These are phyloP conservation scores for Lentinus polychrous DNA, from an alignment of 1,284 basidiomycete genomes.

Conservation along the genomic window DNA sequence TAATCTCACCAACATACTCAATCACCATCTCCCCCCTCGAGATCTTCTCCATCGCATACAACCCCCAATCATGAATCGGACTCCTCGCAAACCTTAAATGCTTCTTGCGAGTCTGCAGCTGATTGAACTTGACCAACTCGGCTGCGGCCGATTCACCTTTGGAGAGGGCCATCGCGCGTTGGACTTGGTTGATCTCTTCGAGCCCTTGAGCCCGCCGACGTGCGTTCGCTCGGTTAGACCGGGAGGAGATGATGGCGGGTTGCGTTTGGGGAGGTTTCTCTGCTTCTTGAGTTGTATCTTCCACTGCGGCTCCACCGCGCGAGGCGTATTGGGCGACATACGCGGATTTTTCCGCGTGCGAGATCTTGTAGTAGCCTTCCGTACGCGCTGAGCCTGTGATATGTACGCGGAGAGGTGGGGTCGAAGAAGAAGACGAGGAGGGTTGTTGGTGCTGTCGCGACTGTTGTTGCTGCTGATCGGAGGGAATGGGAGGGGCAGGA, in stretches of 20 bases:
- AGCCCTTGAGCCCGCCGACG: conserved; percentile 89
- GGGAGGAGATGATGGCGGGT: conserved; percentile 68
- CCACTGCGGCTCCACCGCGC: conserved; percentile 35
- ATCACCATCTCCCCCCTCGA: conserved; percentile 97
- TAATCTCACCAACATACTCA: conserved; percentile 98
- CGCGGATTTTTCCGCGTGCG: conserved; percentile 84
- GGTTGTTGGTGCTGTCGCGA: background rate
- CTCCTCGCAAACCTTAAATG: conserved; percentile 93
- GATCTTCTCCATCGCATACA: conserved; percentile 95
- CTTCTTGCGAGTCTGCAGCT: conserved; percentile 96
- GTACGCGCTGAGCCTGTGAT: conserved; percentile 81
- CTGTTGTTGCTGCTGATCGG: background rate
- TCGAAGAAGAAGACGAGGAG: background rate
- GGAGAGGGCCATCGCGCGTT: conserved; percentile 65
- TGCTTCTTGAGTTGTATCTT: conserved; percentile 23
- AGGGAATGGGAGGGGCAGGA: conserved; percentile 18
- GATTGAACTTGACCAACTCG: conserved; percentile 93
- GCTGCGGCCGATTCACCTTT: conserved; percentile 65
- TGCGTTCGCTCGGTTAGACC: conserved; percentile 93
- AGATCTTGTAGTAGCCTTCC: conserved; percentile 93
- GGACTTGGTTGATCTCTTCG: conserved; percentile 88
- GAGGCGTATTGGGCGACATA: conserved; percentile 79
- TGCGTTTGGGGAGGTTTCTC: conserved; percentile 42
- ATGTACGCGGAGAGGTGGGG: conserved; percentile 57
- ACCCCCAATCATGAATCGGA: conserved; percentile 97